phyloP scores from a whole-genome alignment of 768 basidiomycete genomes.

The Mycena leptocephala region DNA sequence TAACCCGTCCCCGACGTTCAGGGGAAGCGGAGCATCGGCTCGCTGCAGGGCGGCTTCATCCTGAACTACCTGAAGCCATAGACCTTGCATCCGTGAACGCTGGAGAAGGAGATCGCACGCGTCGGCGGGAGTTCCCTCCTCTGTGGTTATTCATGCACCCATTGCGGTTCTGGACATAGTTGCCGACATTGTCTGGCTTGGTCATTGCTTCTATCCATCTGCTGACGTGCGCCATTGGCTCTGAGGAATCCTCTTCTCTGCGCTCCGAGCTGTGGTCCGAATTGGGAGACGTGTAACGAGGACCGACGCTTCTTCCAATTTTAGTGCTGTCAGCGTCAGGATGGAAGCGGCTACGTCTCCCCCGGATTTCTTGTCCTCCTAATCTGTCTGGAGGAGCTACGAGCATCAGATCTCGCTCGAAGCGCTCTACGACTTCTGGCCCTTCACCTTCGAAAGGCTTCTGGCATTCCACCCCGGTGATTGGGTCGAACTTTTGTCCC shows the following conservation, averaged over 20 bases:
- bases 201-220: neutral
- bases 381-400: neutral
- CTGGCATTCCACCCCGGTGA: neutral
- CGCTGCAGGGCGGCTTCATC: no score
- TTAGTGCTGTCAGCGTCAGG: neutral
- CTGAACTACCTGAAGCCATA: no score
- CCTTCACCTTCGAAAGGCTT: neutral
- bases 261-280: constrained; percentile 12
- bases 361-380: neutral
- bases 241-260: neutral
- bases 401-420: neutral
- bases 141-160: neutral
- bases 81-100: neutral
- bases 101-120: neutral
- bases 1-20: no score
- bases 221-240: neutral
- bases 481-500: neutral
- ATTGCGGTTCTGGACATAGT: neutral
- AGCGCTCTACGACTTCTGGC: neutral
- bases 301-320: neutral
- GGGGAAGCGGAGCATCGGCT: no score
- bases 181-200: neutral
- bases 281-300: neutral
- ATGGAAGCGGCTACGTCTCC: neutral
- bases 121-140: neutral